Base-by-base conservation (phyloP, 1,284 basidiomycete genomes). In the Lignosus rhinocerotis region DNA sequence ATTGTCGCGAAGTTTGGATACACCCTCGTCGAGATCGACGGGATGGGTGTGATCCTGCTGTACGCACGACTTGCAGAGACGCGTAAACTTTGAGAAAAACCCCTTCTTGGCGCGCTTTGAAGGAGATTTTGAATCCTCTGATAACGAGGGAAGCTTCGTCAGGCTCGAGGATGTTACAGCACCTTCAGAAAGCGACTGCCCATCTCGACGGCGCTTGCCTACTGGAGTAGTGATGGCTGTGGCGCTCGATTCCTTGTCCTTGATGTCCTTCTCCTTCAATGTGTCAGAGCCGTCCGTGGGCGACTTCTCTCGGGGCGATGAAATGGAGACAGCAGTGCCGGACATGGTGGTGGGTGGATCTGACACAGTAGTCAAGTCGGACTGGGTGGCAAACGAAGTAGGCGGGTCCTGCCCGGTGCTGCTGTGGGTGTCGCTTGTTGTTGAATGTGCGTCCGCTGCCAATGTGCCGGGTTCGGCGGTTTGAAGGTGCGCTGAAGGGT, bases 51-150 rank as follows among this genome's bases (percentile, higher is more conserved):
- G 70, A 33, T 71, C 72, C 41, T 70, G 73, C 17, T 72, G 68
- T 51, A 80, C 70, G 60, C 81, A 84, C 41, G 81, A 79, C 36
- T 80, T 75, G 59, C 82, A 75, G 58, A 77, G 75, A 58, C 73
- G 75, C 36, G 80, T 71, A 49, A 82, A 71, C 63, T 75, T 76
- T 59, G 75, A 73, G 43, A 82, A 70, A 60, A 83, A 72, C 25
- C 79, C 78, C 41, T 56, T 64, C 69, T 76, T 80, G 59, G 70
- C 70, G 60, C 67, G 72, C 69, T 73, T 72, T 47, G 64, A 69
- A 67, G 70, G 53, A 53, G 66, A 55, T 59, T 64, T 60, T 55
- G 60, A 63, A 47, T 64, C 58, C 52, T 62, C 60, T 64, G 55
- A 56, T 53, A 57, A 59, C 56, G 63, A 53, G 53, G 63, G 61